These are phyloP conservation scores for Hypoxylon sp. DNA, from an alignment of 2,329 filamentous ascomycete genomes.

Conservation along the genomic window DNA sequence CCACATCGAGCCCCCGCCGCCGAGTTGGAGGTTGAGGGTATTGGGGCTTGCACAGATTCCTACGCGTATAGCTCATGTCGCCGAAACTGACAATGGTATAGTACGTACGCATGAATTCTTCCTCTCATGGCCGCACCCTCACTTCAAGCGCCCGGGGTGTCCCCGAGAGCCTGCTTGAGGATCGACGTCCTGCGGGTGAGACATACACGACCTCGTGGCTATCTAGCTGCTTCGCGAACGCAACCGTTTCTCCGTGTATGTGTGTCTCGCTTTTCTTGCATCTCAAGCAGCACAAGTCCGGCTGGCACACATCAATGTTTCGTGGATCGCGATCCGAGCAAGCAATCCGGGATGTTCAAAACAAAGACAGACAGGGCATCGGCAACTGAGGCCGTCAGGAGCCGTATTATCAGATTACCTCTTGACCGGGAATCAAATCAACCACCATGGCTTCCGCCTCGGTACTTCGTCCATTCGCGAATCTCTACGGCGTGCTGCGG, in stretches of 20 bases:
- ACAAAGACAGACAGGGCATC: conserved; percentile 6
- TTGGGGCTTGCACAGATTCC: conserved; percentile 17
- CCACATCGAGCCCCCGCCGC: conserved; percentile 10
- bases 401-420: conserved; percentile 10
- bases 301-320: not conserved
- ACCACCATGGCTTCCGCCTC: conserved; percentile 18
- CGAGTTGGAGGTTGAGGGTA: conserved; percentile 20
- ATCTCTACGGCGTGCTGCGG: conserved; percentile 9
- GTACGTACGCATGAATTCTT: conserved; percentile 15
- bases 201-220: conserved; percentile 34
- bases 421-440: conserved; percentile 3
- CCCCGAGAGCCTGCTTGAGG: conserved; percentile 34
- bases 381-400: not conserved
- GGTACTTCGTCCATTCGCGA: conserved; percentile 15
- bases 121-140: conserved; percentile 16
- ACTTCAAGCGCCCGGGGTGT: conserved; percentile 14
- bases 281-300: not conserved
- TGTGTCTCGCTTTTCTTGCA: conserved; percentile 15
- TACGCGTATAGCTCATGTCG: conserved; percentile 4
- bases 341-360: not conserved
- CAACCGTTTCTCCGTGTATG: conserved; percentile 11
- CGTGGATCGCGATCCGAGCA: conserved; percentile 17
- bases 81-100: not conserved
- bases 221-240: conserved; percentile 21
- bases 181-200: conserved; percentile 35